phyloP scores from a whole-genome alignment of 805 yeast species.

The Candida xiaguanensis region DNA sequence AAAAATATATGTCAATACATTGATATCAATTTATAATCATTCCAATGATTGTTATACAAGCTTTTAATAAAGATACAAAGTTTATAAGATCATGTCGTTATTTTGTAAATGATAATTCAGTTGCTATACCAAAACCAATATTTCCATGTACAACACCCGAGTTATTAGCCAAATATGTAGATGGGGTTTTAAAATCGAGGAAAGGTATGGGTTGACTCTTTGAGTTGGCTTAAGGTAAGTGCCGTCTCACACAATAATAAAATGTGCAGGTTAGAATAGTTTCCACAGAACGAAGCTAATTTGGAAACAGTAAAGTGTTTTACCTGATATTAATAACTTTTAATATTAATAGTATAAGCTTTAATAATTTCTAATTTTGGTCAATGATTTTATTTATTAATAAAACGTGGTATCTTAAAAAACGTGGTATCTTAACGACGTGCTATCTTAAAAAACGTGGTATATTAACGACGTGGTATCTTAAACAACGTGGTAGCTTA shows the following conservation, averaged over 20 bases:
- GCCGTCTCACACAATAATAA: neutral
- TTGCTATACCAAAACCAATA: no score
- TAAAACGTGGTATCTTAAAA: no score
- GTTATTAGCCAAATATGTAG: conserved; percentile 83
- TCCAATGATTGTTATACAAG: conserved; percentile 61
- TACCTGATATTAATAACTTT: no score
- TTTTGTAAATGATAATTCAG: no score
- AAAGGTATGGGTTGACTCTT: neutral
- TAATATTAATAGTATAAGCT: no score
- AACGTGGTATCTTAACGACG: no score
- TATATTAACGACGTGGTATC: no score
- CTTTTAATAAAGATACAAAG: conserved; percentile 70
- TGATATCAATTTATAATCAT: conserved; percentile 65
- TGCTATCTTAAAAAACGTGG: no score
- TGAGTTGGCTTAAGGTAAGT: neutral
- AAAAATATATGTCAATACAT: conserved; percentile 71
- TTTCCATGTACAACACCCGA: conserved; percentile 88
- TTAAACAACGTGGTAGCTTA: no score
- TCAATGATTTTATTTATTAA: no score
- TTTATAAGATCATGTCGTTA: conserved; percentile 83
- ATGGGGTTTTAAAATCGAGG: conserved; percentile 68
- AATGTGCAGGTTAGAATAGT: neutral
- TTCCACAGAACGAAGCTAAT: neutral
- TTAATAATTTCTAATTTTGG: no score
- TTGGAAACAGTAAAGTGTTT: no score